Evolutionary conservation across 1,284 basidiomycete species (phyloP), one percentile per base, ranked within the genome.

Genomic region (Rhodotorula sp.): DNA sequence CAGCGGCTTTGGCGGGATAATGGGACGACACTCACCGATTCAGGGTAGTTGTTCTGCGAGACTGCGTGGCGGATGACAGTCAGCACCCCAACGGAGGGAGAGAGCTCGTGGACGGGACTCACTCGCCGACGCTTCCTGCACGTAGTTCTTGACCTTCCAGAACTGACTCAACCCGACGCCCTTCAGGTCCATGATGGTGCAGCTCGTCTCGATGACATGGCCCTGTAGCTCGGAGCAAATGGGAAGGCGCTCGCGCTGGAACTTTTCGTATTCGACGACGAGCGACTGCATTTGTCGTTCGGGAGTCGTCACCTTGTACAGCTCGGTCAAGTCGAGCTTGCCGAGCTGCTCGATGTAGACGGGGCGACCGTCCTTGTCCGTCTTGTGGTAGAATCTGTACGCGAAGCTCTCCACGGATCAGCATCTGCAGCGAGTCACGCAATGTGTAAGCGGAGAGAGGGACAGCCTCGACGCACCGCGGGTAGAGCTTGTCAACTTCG

Each of bases 321-420:
- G 86, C 49, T 89, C 89, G 78, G 84, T 88, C 77, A 96, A 85
- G 82, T 99, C 90, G 75, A 98, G 86, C 77, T 90, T 88, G 74
- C 94, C 94, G 62, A 99, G 88, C 64, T 88, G 89, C 80, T 98
- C 94, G 78, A 99, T 88, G 85, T 98, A 99, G 76, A 99, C 82
- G 3, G 96, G 96, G 68, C 94, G 89, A 29, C 96, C 95, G 72
- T 97, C 94, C 90, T 90, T 92, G 86, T 99, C 95, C 74, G 85
- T 90, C 84, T 94, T 95, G 84, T 97, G 95, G 81, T 98, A 82
- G 71, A 75, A 74, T 47, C 70, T 66, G 64, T 6, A 32, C 5
- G 22, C 17, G 55, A 22, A 29, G n/a, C 44, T 36, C 22, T 1
- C 4, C 24, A 2, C 24, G 1, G 20, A 27, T 49, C 48, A 49